Conservation (phyloP, 805 yeast species). For the Starmerella scarabaei region DNA sequence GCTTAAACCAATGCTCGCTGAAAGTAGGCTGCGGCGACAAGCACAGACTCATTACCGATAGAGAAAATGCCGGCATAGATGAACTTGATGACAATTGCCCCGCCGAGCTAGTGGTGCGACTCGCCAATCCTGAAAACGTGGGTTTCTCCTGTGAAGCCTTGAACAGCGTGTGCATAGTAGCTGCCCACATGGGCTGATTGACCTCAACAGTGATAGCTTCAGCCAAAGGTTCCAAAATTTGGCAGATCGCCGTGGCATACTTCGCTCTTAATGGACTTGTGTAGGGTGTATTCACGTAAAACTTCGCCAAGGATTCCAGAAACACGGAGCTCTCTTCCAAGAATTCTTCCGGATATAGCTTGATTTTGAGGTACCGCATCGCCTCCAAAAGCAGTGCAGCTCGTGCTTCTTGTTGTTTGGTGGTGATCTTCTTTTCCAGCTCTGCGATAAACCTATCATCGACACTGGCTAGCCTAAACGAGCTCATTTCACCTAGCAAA, state of each 20-base stretch:
- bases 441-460: conserved; percentile 91
- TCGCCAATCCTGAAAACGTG: conserved; percentile 4
- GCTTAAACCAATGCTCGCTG: conserved; percentile 51
- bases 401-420: conserved; percentile 43
- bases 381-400: conserved; percentile 73
- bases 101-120: conserved; percentile 6
- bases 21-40: conserved; percentile 73
- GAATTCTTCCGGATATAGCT: conserved; percentile 73
- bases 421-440: conserved; percentile 60
- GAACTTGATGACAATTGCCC: neutral
- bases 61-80: conserved; percentile 35
- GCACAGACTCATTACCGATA: conserved; percentile 61
- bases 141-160: conserved; percentile 13
- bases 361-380: conserved; percentile 70
- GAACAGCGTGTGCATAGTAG: conserved; percentile 55
- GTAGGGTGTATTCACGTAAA: conserved; percentile 44
- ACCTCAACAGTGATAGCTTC: conserved; percentile 84
- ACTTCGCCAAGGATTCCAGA: conserved; percentile 71
- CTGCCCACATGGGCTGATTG: conserved; percentile 90
- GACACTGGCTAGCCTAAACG: conserved; percentile 67
- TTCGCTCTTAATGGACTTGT: conserved; percentile 57
- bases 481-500: conserved; percentile 81
- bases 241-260: conserved; percentile 72
- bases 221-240: conserved; percentile 67
- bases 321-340: conserved; percentile 93